phyloP scores from a whole-genome alignment of 2,329 filamentous ascomycete genomes.

The Mycosphaerella arachidis region DNA sequence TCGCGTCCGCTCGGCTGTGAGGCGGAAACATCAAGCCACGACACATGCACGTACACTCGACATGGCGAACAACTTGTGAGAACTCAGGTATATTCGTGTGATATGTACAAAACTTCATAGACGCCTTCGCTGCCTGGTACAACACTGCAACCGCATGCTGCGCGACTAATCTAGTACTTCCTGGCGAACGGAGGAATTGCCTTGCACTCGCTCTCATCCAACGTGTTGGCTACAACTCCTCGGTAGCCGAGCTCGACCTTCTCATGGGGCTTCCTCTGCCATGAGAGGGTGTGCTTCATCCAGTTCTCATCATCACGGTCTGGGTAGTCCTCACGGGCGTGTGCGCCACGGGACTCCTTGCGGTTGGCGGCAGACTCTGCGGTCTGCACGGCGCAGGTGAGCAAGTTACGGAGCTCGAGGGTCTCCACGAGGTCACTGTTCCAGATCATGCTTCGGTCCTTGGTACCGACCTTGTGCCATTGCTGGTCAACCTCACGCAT shows the following conservation, averaged over 20 bases:
- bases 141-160: conserved; percentile 7
- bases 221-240: conserved; percentile 71
- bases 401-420: conserved; percentile 86
- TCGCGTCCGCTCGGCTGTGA: background rate
- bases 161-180: conserved; percentile 61
- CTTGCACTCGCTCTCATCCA: conserved; percentile 96
- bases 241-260: conserved; percentile 84
- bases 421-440: conserved; percentile 97
- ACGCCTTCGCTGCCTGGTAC: conserved; percentile 18
- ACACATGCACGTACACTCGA: background rate
- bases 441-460: conserved; percentile 99
- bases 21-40: background rate
- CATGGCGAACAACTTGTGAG: background rate
- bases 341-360: conserved; percentile 95
- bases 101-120: conserved; percentile 15
- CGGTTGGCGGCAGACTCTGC: conserved; percentile 84
- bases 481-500: conserved; percentile 77
- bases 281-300: conserved; percentile 99
- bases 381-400: conserved; percentile 96
- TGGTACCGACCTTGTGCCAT: conserved; percentile 82
- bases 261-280: conserved; percentile 88
- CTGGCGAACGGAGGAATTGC: conserved; percentile 94
- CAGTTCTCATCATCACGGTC: conserved; percentile 93
- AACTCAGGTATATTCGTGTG: conserved; percentile 7
- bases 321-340: conserved; percentile 93